Evolutionary conservation across 768 basidiomycete genomes (phyloP).

Genomic region (Lanmaoa pseudosensibilis): DNA sequence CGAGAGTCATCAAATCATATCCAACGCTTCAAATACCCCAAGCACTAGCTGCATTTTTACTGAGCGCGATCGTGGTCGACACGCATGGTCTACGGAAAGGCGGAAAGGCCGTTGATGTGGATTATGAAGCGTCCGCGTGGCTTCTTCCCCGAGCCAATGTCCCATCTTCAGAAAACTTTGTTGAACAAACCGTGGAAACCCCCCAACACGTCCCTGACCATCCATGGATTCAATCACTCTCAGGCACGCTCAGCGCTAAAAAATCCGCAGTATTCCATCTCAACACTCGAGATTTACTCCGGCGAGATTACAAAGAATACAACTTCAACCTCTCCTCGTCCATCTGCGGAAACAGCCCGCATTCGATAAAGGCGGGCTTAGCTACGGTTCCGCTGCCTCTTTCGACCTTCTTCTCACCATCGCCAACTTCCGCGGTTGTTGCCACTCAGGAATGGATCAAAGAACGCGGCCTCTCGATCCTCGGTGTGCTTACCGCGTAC

Average conservation of each 20-base stretch:
- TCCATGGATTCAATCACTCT: constrained; percentile 49
- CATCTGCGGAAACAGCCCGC: constrained; percentile 22
- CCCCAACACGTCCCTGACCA: constrained; percentile 38
- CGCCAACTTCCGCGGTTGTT: constrained; percentile 9
- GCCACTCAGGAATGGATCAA: constrained; percentile 58
- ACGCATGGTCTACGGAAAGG: constrained; percentile 75
- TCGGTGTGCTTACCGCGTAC: constrained; percentile 83
- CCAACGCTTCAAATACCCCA: constrained; percentile 38
- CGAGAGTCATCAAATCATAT: constrained; percentile 35
- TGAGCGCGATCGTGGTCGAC: constrained; percentile 84
- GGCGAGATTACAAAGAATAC: constrained; percentile 97
- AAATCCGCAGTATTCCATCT: constrained; percentile 73
- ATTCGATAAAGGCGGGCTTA: constrained; percentile 65
- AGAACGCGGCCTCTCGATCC: constrained; percentile 60
- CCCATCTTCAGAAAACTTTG: constrained; percentile 18
- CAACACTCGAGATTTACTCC: constrained; percentile 71
- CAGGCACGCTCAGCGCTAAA: constrained; percentile 43
- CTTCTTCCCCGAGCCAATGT: constrained; percentile 61
- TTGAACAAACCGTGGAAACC: not conserved
- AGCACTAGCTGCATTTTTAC: constrained; percentile 74
- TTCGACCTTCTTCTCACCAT: constrained; percentile 39
- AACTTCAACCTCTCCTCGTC: constrained; percentile 41
- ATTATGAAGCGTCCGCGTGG: constrained; percentile 62
- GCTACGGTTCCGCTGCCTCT: constrained; percentile 79
- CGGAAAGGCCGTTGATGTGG: constrained; percentile 71